phyloP scores from a whole-genome alignment of 192 early-diverging fungal species.

The Linnemannia exigua region DNA sequence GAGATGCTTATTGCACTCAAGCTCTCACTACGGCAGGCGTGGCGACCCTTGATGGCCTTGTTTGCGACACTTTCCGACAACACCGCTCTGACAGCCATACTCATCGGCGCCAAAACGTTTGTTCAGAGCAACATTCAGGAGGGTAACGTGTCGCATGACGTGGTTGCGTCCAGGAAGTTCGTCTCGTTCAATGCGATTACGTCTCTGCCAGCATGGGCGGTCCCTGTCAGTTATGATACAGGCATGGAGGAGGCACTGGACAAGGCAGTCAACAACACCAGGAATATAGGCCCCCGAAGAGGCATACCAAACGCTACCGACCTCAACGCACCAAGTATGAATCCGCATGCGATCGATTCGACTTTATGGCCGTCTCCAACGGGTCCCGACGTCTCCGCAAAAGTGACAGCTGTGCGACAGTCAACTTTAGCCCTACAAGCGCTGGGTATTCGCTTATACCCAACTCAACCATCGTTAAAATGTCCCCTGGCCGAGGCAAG shows the following conservation, averaged over 20 bases:
- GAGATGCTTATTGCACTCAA: not conserved
- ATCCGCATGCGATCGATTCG: slow-evolving; percentile 2
- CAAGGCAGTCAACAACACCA: not conserved
- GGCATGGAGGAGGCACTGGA: not conserved
- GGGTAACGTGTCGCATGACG: not conserved
- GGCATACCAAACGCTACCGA: not conserved
- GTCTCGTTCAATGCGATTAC: too few species aligned
- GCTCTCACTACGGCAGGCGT: not conserved
- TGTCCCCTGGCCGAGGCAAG: not conserved
- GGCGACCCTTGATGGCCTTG: not conserved
- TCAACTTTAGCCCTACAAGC: not conserved
- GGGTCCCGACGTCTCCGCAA: too few species aligned
- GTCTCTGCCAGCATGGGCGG: not conserved
- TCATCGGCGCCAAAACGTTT: not conserved
- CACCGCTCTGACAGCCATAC: not conserved
- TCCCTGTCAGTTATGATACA: not conserved
- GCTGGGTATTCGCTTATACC: not conserved
- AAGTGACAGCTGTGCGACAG: slow-evolving; percentile 2
- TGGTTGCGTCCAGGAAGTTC: not conserved
- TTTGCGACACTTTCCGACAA: not conserved
- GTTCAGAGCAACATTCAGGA: not conserved
- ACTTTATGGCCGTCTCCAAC: not conserved
- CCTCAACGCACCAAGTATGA: slow-evolving; percentile 4
- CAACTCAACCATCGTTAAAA: slow-evolving; percentile 2
- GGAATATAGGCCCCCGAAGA: not conserved